Evolutionary conservation across 768 basidiomycete genomes (phyloP).

Genomic region (Symmetrospora coprosmae): DNA sequence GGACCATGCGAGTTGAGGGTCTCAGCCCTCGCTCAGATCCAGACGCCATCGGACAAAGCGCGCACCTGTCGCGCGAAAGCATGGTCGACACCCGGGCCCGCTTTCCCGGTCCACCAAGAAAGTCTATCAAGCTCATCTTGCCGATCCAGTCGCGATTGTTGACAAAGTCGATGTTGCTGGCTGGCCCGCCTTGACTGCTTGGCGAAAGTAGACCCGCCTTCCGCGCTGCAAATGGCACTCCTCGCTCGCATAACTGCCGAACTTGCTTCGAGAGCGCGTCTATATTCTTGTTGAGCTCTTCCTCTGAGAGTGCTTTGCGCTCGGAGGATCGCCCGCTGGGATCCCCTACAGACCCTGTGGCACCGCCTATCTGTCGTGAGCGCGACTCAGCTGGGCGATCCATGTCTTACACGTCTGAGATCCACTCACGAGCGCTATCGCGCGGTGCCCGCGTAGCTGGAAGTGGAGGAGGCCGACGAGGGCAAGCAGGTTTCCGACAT

Average conservation of each 20-base stretch:
- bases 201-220: constrained; percentile 19
- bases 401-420: neutral
- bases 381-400: too few species aligned
- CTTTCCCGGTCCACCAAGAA: constrained; percentile 65
- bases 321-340: constrained; percentile 79
- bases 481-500: constrained; percentile 86
- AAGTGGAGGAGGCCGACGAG: constrained; percentile 78
- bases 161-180: constrained; percentile 37
- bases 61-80: constrained; percentile 77
- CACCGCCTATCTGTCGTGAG: constrained; percentile 75
- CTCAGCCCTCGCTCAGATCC: too few species aligned
- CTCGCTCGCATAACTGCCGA: constrained; percentile 56
- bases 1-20: neutral
- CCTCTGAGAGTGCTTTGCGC: constrained; percentile 52
- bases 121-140: constrained; percentile 60
- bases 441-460: constrained; percentile 62
- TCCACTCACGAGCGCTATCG: constrained; percentile 65
- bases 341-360: constrained; percentile 91
- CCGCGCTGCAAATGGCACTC: constrained; percentile 48
- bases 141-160: constrained; percentile 70
- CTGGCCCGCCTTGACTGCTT: neutral
- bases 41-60: too few species aligned
- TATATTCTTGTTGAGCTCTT: constrained; percentile 55
- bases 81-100: constrained; percentile 72
- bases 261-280: constrained; percentile 50